Base-by-base conservation (phyloP, 805 yeast genomes). In the Priceomyces castillae region DNA sequence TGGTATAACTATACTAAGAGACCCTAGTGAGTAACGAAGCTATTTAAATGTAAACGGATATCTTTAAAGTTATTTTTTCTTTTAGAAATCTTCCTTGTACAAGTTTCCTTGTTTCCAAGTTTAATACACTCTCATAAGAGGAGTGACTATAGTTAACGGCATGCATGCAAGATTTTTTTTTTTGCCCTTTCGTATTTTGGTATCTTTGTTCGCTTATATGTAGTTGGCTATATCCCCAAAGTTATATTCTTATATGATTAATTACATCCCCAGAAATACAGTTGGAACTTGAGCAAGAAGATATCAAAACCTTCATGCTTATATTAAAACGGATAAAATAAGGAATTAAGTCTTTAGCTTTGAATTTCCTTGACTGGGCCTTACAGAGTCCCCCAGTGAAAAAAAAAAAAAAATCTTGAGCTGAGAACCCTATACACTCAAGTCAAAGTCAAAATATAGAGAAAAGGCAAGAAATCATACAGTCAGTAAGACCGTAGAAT, bases 111-210 rank as follows among this genome's bases (percentile, higher is more conserved):
- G 25, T 6, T 22, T 22, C 9, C 25, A 9, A 9, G 6, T 9
- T 7, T 6, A 22, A 22, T 7, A 22, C 25, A 22, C 9, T 7
- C 9, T 9, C 25, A 7, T 9, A 22, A 22, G 9, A 7, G 25
- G 25, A 22, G 25, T 22, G 25, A 22, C 25, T n/a, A 28, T 11
- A 28, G 15, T 5, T 28, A 28, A 5, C 31, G 4, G 31, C 31
- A 28, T 28, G 31, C 31, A 28, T 28, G 31, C 31, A 28, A 28
- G 31, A 12, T 28, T 28, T 28, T 28, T 28, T 28, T 28, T 28
- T 28, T 28, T n/a, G 7, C 10, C n/a, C 10, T 28, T 28, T 28
- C n/a, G 15, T n/a, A 28, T 28, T 28, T 28, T 5, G n/a, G 31
- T 28, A 28, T 28, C 31, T 12, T 28, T n/a, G n/a, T n/a, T 12